phyloP scores from a whole-genome alignment of 495 filamentous ascomycete species.

The Symbiotaphrina buchneri region DNA sequence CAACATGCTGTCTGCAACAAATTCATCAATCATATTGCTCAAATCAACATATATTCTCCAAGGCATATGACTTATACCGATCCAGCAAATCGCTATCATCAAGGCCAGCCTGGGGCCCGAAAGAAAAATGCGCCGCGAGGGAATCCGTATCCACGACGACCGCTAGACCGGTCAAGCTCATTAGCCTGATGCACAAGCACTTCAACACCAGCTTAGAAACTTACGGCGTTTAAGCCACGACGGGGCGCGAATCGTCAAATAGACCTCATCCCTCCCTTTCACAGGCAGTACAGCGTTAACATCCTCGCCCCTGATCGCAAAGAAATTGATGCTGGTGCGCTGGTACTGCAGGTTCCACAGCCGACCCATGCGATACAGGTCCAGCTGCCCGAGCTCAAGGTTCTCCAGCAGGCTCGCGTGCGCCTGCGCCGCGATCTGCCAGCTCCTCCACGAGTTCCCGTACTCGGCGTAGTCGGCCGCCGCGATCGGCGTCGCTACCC shows the following conservation, averaged over 20 bases:
- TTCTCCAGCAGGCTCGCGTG: conserved; percentile 11
- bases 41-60: conserved; percentile 21
- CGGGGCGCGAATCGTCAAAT: conserved; percentile 6
- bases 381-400: conserved; percentile 6
- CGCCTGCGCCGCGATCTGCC: conserved; percentile 9
- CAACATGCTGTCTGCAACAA: too few species aligned
- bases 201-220: background rate
- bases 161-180: conserved; percentile 1
- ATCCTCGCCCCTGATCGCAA: conserved; percentile 8
- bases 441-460: conserved; percentile 4
- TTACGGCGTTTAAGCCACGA: background rate
- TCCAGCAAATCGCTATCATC: conserved; percentile 26
- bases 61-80: conserved; percentile 25
- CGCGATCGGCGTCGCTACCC: conserved; percentile 5
- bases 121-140: conserved; percentile 25
- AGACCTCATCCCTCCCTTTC: conserved; percentile 6
- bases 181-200: background rate
- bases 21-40: too few species aligned
- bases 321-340: conserved; percentile 8
- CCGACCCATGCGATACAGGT: conserved; percentile 5
- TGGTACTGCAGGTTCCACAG: conserved; percentile 8
- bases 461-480: conserved; percentile 3
- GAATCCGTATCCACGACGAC: conserved; percentile 28
- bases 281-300: conserved; percentile 7
- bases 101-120: conserved; percentile 16